Base-by-base conservation (phyloP, 2,329 filamentous ascomycete species). In the Colletotrichum filicis region DNA sequence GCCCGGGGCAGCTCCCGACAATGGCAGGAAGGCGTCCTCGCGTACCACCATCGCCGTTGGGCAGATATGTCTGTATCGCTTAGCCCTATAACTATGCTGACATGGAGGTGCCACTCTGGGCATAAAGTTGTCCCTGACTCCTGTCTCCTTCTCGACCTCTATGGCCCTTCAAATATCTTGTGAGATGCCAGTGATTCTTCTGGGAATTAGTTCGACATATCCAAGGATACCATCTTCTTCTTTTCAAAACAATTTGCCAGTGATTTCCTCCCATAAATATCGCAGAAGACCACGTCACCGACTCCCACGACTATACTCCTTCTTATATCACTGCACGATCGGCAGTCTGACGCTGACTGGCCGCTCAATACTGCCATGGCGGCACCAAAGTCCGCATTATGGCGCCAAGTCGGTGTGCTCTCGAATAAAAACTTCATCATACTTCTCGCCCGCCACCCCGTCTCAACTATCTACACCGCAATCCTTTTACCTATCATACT, bases 391-490 rank as follows among this genome's bases (percentile, higher is more conserved):
- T 72, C 68, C 3, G 52, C 53, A 3, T 30, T 74, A 0, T 30
- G 55, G 46, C 85, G 86, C 73, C 91, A 92, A 80, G 87, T 88
- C 65, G 86, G 87, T 85, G 92, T 89, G 62, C 83, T 93, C 71
- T 88, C 88, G 77, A 82, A 81, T 76, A 93, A 93, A 79, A 92
- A 92, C 78, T 82, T 91, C 66, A 86, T 88, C 68, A 90, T 91
- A 75, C 83, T 90, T 9, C 76, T 92, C 37, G 49, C 62, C 5
- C 88, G 91, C 3, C 90, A 91, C 79, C 77, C 82, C 19, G 69
- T 85, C 5, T 83, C 87, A 26, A 90, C 90, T 1, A 73, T 87
- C 58, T 82, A 90, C 74, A 88, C 90, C 76, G 88, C 90, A 3
- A 86, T 93, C 53, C 32, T 92, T 19, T 83, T 92, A 0, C 91